A percentile compares a stretch with the other conserved stretches of the same genome.
These are phyloP conservation scores for Botryobasidium botryosum DNA, from an alignment of 768 basidiomycete genomes.

Conservation along the genomic window DNA sequence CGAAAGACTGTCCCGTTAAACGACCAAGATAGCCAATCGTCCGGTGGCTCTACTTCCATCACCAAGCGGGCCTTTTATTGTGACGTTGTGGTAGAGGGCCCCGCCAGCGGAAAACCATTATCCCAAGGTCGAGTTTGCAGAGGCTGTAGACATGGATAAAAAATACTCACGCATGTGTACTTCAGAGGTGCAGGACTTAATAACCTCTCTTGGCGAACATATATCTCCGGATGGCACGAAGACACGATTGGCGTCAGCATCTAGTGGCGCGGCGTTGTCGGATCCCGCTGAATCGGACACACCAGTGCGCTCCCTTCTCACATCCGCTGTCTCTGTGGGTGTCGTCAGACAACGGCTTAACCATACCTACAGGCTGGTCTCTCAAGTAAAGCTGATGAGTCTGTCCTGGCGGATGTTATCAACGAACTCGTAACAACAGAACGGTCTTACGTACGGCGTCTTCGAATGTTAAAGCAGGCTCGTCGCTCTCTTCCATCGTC, in stretches of 20 bases:
- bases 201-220: conserved; percentile 58
- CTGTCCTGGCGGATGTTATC: conserved; percentile 54
- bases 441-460: conserved; percentile 68
- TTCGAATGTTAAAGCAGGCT: conserved; percentile 61
- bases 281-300: conserved; percentile 1
- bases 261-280: conserved; percentile 8
- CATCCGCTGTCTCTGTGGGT: conserved; percentile 4
- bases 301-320: too few species aligned
- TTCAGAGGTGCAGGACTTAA: conserved; percentile 61
- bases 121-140: conserved; percentile 33
- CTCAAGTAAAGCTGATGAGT: conserved; percentile 31
- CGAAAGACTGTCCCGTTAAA: too few species aligned
- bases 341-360: not conserved
- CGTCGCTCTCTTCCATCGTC: too few species aligned
- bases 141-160: conserved; percentile 14
- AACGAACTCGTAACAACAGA: conserved; percentile 83
- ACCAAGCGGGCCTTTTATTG: conserved; percentile 80
- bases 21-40: too few species aligned
- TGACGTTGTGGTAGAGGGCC: conserved; percentile 77
- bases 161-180: conserved; percentile 6
- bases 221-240: conserved; percentile 19
- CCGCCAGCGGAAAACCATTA: conserved; percentile 49
- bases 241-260: conserved; percentile 1
- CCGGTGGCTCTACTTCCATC: too few species aligned
- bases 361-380: not conserved